A percentile compares a stretch with the other conserved stretches of the same genome.
phyloP scores from a whole-genome alignment of 495 filamentous ascomycete genomes.

The Podospora conica region DNA sequence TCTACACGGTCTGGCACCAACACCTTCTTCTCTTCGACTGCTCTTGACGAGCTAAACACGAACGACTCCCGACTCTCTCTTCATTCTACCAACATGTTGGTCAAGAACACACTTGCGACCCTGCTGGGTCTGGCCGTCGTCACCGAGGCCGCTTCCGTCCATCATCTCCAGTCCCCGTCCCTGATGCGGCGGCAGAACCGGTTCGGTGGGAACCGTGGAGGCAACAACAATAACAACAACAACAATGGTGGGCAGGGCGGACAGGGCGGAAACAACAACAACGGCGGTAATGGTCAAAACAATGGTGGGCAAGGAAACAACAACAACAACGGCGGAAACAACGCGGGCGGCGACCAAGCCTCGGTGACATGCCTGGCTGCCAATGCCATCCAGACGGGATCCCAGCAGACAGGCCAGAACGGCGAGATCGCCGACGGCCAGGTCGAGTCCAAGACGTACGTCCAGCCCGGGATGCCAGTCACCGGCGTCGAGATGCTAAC shows the following conservation, averaged over 20 bases:
- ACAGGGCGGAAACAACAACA: constrained; percentile 9
- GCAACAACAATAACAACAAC: constrained; percentile 19
- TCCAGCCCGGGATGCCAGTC: background rate
- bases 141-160: constrained; percentile 36
- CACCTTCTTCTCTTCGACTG: constrained; percentile 14
- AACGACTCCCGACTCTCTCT: constrained; percentile 5
- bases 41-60: constrained; percentile 16
- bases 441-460: constrained; percentile 50
- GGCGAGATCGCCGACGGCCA: constrained; percentile 40
- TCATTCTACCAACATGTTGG: constrained; percentile 37
- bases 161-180: constrained; percentile 26
- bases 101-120: constrained; percentile 40
- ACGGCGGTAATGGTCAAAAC: constrained; percentile 11
- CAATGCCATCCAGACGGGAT: constrained; percentile 46
- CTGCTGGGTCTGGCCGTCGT: constrained; percentile 36
- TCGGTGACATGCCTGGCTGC: constrained; percentile 34
- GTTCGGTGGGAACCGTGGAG: constrained; percentile 12
- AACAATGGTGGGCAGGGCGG: constrained; percentile 8
- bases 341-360: background rate
- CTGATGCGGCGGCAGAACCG: constrained; percentile 19
- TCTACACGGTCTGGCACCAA: constrained; percentile 45
- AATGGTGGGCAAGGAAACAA: constrained; percentile 15
- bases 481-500: background rate
- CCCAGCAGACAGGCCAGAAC: constrained; percentile 32
- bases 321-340: constrained; percentile 16